Evolutionary conservation across 2,329 filamentous ascomycete species (phyloP).

Genomic region (Zopfia rhizophila): DNA sequence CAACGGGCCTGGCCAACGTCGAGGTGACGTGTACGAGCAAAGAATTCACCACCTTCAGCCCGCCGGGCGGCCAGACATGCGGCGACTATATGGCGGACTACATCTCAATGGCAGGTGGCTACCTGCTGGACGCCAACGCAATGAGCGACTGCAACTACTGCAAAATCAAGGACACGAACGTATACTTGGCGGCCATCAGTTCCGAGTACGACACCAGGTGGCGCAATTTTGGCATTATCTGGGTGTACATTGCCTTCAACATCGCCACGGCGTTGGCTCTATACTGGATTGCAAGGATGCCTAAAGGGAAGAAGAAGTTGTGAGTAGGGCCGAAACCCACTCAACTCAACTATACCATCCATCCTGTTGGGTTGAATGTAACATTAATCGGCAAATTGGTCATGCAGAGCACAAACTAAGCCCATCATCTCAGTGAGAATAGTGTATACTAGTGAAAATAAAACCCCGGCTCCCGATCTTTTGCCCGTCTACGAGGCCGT

Average conservation of each 20-base stretch:
- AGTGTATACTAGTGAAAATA: too few relatives aligned
- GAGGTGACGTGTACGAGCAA: constrained; percentile 70
- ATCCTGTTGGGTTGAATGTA: too few relatives aligned
- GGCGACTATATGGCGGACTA: constrained; percentile 54
- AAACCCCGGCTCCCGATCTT: too few relatives aligned
- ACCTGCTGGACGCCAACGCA: constrained; percentile 52
- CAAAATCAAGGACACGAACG: constrained; percentile 42
- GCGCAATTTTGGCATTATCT: constrained; percentile 75
- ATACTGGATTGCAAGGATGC: constrained; percentile 60
- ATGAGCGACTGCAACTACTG: constrained; percentile 62
- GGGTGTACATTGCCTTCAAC: constrained; percentile 72
- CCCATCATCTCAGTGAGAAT: too few relatives aligned
- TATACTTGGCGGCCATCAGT: constrained; percentile 48
- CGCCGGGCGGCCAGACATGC: constrained; percentile 49
- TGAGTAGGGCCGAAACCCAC: too few relatives aligned
- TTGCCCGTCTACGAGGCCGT: too few relatives aligned
- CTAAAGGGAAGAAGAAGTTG: too few relatives aligned
- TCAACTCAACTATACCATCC: too few relatives aligned
- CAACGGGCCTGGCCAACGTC: constrained; percentile 70
- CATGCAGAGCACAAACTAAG: too few relatives aligned
- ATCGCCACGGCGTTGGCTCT: constrained; percentile 64
- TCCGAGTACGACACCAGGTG: constrained; percentile 61
- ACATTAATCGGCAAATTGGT: too few relatives aligned
- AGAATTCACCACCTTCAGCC: constrained; percentile 66
- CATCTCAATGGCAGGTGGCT: constrained; percentile 47